Evolutionary conservation across 208 protist species (phyloP), one percentile per base, ranked within the genome.

Genomic region (Trypanosoma theileri): DNA sequence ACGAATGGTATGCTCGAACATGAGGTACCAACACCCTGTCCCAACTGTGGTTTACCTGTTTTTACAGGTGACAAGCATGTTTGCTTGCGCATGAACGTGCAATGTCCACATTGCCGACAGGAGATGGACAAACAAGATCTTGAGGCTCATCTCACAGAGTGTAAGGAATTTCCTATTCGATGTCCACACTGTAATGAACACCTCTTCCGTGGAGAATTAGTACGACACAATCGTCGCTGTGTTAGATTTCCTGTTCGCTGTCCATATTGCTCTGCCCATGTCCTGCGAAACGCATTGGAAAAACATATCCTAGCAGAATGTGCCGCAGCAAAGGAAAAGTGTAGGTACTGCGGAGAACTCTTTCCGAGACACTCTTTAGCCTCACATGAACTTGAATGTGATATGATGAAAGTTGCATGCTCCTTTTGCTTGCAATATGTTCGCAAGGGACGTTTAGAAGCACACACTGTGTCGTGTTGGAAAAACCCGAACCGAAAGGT

Each of bases 151-250:
- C 40, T 89, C 17, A 59, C 77, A 21, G 84, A 86, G 71, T 95
- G 90, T 78, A 81, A 67, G 45, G 85, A 92, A 24, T 73, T 81
- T 19, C 81, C 84, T 12, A 50, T 86, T 31, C 81, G 80, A 9
- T 93, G 88, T 66, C 77, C 67, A 22, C 75, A 93, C 78, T 94
- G 90, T 76, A 76, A 75, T 62, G 85, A 91, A 58, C 77, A 76
- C 24, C 79, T 92, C 66, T 77, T 87, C 58, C 84, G 82, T 50
- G 74, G 67, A 22, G 88, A 89, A 16, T 21, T 78, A 12, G 56
- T 52, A 31, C 75, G 80, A 8, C 87, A 93, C 74, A 80, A 45
- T 48, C 73, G 80, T n/a, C 77, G 80, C 35, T 93, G 90, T 66
- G 13, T 69, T n/a, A 61, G 73, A 40, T 55, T 76, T 24, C 87